Evolutionary conservation across 139 green algal species (phyloP), one percentile per base, ranked within the genome.

Genomic region (Micractinium conductrix): DNA sequence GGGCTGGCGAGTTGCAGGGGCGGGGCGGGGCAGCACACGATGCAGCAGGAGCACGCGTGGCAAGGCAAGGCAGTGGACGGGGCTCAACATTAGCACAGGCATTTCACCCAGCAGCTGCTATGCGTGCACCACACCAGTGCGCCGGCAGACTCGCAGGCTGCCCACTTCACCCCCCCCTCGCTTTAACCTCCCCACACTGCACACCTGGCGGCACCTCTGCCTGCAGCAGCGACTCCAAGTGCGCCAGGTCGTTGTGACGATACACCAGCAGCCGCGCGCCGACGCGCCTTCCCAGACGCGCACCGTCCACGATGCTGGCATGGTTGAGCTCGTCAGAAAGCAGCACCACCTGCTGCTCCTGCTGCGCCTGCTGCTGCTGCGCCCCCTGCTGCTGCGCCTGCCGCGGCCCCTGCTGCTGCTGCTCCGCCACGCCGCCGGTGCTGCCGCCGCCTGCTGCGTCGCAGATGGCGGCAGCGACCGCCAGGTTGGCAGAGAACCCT

Each of bases 271-370:
- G 50, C 48, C 63, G 37, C 3, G 76, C 74, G 30, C 81, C 88
- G 19, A 14, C 33, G 4, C 85, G 79, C 38, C 62, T 28, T 33
- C 89, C 95, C 62, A 98, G 88, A 24, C 94, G 81, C 7, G 88
- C 90, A 7, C 95, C 97, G 79, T 99, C 97, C 70, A 99, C 94
- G 86, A 99, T 99, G 81, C 91, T 97, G 0, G 97, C 97, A 86
- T 99, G 97, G 86, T 99, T 99, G 9, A 99, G 93, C 84, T 96
- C 93, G 72, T 99, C 97, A 17, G 87, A 95, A 71, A 98, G 96
- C 28, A 99, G 88, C 0, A 86, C 88, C 17, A 93, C 85, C 24
- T 74, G 65, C 33, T 38, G 65, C 65, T 72, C 33, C 65, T 44
- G 65, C 65, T 72, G 65, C 65, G 42, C 33, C 33, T 28, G 33